Conservation (phyloP, 208 protist species). For the Leishmania tarentolae region DNA sequence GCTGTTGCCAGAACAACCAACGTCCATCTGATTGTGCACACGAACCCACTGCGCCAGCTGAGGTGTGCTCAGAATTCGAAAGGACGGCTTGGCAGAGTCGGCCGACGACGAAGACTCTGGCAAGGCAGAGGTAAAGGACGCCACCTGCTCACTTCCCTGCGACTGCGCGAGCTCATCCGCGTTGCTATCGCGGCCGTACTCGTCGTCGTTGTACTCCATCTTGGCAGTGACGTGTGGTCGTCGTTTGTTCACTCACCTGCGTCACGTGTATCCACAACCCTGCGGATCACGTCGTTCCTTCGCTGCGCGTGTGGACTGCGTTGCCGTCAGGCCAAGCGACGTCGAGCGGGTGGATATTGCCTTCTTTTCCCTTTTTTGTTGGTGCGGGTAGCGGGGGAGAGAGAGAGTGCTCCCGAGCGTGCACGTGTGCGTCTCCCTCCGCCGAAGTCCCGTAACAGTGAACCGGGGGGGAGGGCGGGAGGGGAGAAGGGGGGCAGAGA, state of each 20-base stretch:
- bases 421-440: no score
- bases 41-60: slow-evolving; percentile 30
- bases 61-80: slow-evolving; percentile 22
- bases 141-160: not conserved
- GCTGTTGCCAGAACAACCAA: slow-evolving; percentile 34
- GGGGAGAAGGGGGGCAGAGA: not conserved
- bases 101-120: slow-evolving; percentile 1
- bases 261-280: no score
- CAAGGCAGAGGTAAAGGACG: slow-evolving; percentile 1
- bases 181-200: not conserved
- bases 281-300: no score
- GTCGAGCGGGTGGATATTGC: no score
- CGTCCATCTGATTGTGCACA: slow-evolving; percentile 27
- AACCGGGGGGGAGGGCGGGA: not conserved
- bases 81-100: not conserved
- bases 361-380: no score
- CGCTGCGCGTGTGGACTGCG: no score
- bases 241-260: not conserved
- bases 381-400: no score
- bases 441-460: not conserved
- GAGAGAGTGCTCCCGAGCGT: no score
- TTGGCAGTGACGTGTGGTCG: not conserved
- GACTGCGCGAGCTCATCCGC: not conserved
- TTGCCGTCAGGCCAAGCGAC: no score
- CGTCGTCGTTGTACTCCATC: not conserved